Conservation (phyloP, 805 yeast species). For the Ogataea methanolica region DNA sequence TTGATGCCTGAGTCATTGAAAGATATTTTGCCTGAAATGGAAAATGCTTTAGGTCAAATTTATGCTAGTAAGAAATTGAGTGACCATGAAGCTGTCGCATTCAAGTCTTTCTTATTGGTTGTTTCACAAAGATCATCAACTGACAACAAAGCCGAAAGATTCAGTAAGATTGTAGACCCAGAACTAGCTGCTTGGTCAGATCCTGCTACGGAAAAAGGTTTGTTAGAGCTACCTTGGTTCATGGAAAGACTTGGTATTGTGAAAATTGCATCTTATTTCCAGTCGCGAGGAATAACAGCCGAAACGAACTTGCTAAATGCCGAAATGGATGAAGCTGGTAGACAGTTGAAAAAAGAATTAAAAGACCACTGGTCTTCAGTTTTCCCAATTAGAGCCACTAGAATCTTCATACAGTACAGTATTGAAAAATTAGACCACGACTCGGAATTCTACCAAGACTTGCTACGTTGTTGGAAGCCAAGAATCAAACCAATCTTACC, state of each 20-base stretch:
- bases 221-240: conserved; percentile 91
- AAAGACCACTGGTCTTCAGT: conserved; percentile 91
- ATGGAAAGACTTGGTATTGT: conserved; percentile 97
- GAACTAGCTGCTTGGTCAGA: conserved; percentile 92
- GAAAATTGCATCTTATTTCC: conserved; percentile 86
- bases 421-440: conserved; percentile 85
- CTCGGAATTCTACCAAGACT: conserved; percentile 64
- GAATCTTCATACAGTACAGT: conserved; percentile 92
- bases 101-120: conserved; percentile 85
- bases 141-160: conserved; percentile 64
- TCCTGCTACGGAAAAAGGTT: conserved; percentile 83
- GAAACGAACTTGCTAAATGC: conserved; percentile 70
- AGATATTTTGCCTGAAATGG: conserved; percentile 76
- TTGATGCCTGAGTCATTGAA: conserved; percentile 90
- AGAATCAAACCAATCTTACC: conserved; percentile 89
- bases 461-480: conserved; percentile 85
- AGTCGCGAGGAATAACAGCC: conserved; percentile 74
- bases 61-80: conserved; percentile 66
- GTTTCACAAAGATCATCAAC: conserved; percentile 84
- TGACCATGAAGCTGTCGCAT: conserved; percentile 90
- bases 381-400: conserved; percentile 92
- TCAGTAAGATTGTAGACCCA: conserved; percentile 87
- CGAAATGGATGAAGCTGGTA: conserved; percentile 87
- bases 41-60: conserved; percentile 70
- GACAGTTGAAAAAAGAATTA: conserved; percentile 64